Conservation (phyloP, 306 rosid species). For the Sechiopsis laciniata region DNA sequence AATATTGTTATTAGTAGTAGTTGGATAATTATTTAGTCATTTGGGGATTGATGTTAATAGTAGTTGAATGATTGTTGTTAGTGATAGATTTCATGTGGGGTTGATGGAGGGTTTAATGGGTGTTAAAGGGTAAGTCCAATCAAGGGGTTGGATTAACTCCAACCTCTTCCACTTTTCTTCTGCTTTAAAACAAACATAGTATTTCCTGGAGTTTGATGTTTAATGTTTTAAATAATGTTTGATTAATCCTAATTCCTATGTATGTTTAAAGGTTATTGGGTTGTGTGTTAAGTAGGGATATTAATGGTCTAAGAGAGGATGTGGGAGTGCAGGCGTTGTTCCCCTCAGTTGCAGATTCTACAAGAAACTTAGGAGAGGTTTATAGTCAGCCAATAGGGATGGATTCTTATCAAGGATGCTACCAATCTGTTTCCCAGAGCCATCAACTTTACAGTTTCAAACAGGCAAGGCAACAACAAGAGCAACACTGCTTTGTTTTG, state of each 20-base stretch:
- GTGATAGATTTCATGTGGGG: too few relatives aligned
- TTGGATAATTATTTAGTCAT: too few relatives aligned
- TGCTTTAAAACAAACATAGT: too few relatives aligned
- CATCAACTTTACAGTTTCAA: conserved; percentile 25
- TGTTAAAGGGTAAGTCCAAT: too few relatives aligned
- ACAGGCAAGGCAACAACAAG: conserved; percentile 32
- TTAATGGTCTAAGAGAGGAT: conserved; percentile 58
- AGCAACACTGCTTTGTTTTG: conserved; percentile 71
- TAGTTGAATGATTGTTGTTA: too few relatives aligned
- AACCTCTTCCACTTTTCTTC: too few relatives aligned
- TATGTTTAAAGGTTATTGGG: conserved; percentile 1
- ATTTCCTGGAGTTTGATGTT: neutral
- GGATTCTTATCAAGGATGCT: conserved; percentile 47
- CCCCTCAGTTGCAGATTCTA: conserved; percentile 61
- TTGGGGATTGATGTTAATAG: too few relatives aligned
- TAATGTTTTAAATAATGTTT: neutral
- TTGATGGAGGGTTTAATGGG: too few relatives aligned
- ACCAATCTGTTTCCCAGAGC: conserved; percentile 46
- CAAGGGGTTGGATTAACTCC: too few relatives aligned
- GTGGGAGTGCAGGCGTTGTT: conserved; percentile 77
- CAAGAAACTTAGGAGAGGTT: conserved; percentile 41
- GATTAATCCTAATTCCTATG: neutral
- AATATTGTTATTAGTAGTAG: too few relatives aligned
- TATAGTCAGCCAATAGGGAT: conserved; percentile 52
- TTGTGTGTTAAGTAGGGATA: conserved; percentile 38